These are phyloP conservation scores for Rhododendron mucronatum DNA, from an alignment of 148 eudicot genomes.

Conservation along the genomic window DNA sequence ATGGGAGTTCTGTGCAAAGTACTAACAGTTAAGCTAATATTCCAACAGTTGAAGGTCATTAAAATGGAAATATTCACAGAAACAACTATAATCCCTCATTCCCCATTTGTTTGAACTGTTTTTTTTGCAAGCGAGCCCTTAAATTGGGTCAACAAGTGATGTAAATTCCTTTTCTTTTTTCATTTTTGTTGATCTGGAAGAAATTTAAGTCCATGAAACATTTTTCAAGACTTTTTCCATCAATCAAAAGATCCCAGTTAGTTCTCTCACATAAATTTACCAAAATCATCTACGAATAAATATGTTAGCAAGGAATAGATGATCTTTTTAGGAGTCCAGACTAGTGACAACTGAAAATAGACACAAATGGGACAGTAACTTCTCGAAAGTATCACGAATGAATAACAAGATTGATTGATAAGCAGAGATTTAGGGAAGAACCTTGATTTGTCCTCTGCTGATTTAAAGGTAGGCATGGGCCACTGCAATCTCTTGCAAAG, in stretches of 20 bases:
- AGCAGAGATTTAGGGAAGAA: conserved; percentile 10
- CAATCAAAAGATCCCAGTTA: not conserved
- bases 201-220: not conserved
- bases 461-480: conserved; percentile 66
- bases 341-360: not conserved
- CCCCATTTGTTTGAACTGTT: not conserved
- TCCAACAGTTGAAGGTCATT: not conserved
- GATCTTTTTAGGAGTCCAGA: not conserved
- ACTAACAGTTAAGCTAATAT: not conserved
- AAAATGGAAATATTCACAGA: not conserved
- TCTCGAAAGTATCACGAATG: not conserved
- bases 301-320: not conserved
- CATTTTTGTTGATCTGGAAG: not conserved
- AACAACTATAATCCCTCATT: not conserved
- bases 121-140: not conserved
- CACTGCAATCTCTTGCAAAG: conserved; percentile 73
- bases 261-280: not conserved
- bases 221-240: not conserved
- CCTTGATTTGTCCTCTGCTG: conserved; percentile 66
- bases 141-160: not conserved
- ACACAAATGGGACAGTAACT: not conserved
- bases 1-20: conserved; percentile 41
- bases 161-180: not conserved
- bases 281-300: not conserved
- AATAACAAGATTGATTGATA: not conserved